Percentiles rank a stretch among this genome's conserved stretches.
Evolutionary conservation across 2,329 filamentous ascomycete genomes (phyloP).

Genomic region (Lecanicillium sp.): DNA sequence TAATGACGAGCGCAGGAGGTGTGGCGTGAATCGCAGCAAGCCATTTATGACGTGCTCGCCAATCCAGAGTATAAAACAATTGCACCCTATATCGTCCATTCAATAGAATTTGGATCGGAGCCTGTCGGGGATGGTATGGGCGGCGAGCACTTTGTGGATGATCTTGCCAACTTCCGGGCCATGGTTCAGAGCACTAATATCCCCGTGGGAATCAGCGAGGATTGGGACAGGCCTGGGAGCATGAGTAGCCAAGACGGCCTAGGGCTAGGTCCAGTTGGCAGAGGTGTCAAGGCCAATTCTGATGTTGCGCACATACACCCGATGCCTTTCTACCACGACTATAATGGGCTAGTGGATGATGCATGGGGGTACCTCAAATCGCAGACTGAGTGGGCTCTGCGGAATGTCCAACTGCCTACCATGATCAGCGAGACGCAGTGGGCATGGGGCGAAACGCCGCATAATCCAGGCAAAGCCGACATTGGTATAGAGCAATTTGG

Average conservation of each 20-base stretch:
- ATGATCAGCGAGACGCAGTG: conserved; percentile 14
- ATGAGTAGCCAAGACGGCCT: conserved; percentile 10
- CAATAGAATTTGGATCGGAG: conserved; percentile 14
- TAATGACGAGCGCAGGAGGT: conserved; percentile 5
- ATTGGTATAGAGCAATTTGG: conserved; percentile 11
- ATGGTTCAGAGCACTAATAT: conserved; percentile 10
- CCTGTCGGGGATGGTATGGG: conserved; percentile 16
- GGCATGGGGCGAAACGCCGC: conserved; percentile 12
- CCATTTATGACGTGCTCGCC: conserved; percentile 13
- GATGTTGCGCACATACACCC: conserved; percentile 14
- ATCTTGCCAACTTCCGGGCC: conserved; percentile 11
- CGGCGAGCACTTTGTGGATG: conserved; percentile 11
- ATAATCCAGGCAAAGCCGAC: conserved; percentile 12
- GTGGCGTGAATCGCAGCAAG: conserved; percentile 13
- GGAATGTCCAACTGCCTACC: conserved; percentile 11
- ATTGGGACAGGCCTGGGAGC: conserved; percentile 14
- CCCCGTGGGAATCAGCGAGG: conserved; percentile 13
- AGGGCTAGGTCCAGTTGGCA: conserved; percentile 9
- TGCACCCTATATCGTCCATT: conserved; percentile 14
- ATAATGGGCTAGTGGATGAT: conserved; percentile 7
- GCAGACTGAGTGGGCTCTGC: conserved; percentile 11
- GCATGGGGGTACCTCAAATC: conserved; percentile 13
- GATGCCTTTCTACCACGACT: conserved; percentile 15
- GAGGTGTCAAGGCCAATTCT: conserved; percentile 12
- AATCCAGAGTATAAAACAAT: conserved; percentile 10